These are phyloP conservation scores for Mycena sp. DNA, from an alignment of 1,284 basidiomycete species.

Conservation along the genomic window DNA sequence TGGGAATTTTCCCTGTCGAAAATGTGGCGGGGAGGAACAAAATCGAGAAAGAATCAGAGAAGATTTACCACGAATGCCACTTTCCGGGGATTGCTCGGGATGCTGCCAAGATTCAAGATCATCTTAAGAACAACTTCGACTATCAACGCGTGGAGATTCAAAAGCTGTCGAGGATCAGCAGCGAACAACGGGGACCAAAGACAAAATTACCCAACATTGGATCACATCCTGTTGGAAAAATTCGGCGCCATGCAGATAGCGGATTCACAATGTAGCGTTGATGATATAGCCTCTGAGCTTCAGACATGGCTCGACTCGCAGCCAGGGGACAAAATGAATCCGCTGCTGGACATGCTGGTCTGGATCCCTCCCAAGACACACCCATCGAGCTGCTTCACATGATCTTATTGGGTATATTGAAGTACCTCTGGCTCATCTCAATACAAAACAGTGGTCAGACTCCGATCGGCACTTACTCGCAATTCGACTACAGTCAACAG, in stretches of 20 bases:
- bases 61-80: slow-evolving; percentile 2
- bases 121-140: neutral
- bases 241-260: slow-evolving; percentile 22
- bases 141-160: slow-evolving; percentile 28
- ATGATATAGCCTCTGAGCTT: neutral
- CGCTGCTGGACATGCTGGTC: too few species aligned
- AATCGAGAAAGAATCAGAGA: slow-evolving; percentile 1
- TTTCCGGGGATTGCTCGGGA: neutral
- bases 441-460: neutral
- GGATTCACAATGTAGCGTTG: neutral
- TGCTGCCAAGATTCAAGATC: neutral
- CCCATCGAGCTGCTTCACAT: too few species aligned
- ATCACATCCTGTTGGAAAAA: slow-evolving; percentile 37
- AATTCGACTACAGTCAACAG: neutral
- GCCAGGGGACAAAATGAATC: too few species aligned
- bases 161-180: slow-evolving; percentile 33
- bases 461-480: neutral
- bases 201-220: slow-evolving; percentile 40
- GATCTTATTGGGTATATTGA: too few species aligned
- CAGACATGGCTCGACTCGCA: neutral
- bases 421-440: too few species aligned
- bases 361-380: too few species aligned
- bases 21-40: slow-evolving; percentile 3
- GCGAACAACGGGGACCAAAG: slow-evolving; percentile 39
- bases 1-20: too few species aligned